Conservation (phyloP, 495 filamentous ascomycete genomes). For the Penicillium taxi region DNA sequence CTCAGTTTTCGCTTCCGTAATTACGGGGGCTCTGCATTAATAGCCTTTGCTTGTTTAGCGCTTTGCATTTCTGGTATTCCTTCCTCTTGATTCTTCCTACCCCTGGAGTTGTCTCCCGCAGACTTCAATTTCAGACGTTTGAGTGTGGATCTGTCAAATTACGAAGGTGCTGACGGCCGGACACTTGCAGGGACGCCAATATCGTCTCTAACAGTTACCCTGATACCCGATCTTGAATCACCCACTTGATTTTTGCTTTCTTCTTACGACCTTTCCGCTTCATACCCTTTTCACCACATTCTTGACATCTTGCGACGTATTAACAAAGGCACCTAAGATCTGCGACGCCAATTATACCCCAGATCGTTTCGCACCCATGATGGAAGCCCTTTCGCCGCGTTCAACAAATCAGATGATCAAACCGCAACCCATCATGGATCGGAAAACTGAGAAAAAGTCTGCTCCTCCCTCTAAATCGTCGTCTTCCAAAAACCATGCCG, state of each 20-base stretch:
- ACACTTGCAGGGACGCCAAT: conserved; percentile 27
- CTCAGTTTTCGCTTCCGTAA: conserved; percentile 9
- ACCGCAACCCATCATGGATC: conserved; percentile 33
- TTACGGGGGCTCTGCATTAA: conserved; percentile 18
- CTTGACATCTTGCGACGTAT: conserved; percentile 8
- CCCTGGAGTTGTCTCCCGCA: conserved; percentile 2
- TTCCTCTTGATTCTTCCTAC: conserved; percentile 3
- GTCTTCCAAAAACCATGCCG: conserved; percentile 54
- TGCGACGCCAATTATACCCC: neutral
- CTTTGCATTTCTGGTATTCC: conserved; percentile 23
- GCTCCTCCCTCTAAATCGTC: conserved; percentile 36
- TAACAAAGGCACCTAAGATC: no score
- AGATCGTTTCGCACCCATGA: conserved; percentile 19
- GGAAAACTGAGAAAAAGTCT: conserved; percentile 44
- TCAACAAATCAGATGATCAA: conserved; percentile 55
- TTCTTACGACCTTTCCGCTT: conserved; percentile 17
- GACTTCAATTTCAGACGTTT: conserved; percentile 12
- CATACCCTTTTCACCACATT: conserved; percentile 12
- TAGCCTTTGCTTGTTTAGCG: conserved; percentile 24
- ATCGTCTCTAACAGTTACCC: conserved; percentile 14
- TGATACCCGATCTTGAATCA: conserved; percentile 17
- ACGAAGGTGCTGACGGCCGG: conserved; percentile 9
- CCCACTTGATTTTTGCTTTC: conserved; percentile 8
- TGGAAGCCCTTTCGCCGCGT: conserved; percentile 66
- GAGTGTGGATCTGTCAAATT: conserved; percentile 8